phyloP scores from a whole-genome alignment of 345 rosid species.

The Orychophragmus violaceus region DNA sequence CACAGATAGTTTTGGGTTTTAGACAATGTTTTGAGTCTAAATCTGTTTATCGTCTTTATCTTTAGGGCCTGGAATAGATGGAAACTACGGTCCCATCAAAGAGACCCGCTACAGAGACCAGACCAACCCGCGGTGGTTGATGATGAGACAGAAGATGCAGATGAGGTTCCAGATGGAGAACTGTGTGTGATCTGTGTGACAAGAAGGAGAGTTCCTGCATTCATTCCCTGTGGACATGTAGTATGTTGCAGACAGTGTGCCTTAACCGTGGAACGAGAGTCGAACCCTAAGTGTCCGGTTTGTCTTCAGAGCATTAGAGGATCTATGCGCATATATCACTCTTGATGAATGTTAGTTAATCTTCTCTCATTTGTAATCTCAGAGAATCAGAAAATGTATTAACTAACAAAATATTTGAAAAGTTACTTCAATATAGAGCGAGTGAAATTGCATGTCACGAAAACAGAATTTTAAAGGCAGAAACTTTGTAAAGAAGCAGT shows the following conservation, averaged over 20 bases:
- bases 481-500: conserved; percentile 8
- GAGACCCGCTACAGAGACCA: conserved; percentile 35
- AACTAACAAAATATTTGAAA: conserved; percentile 4
- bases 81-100: conserved; percentile 52
- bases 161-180: conserved; percentile 69
- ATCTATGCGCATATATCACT: conserved; percentile 61
- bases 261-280: conserved; percentile 52
- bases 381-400: background rate
- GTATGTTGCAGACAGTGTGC: conserved; percentile 90
- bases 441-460: background rate
- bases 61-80: conserved; percentile 78
- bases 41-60: conserved; percentile 1
- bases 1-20: background rate
- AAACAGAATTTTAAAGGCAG: background rate
- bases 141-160: conserved; percentile 40
- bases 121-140: conserved; percentile 8
- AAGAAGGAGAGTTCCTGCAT: conserved; percentile 64
- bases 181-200: conserved; percentile 78
- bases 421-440: conserved; percentile 2
- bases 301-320: conserved; percentile 58
- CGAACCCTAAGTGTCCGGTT: conserved; percentile 70
- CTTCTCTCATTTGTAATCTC: background rate
- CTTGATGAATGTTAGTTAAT: conserved; percentile 26
- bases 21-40: background rate
- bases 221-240: conserved; percentile 87